A percentile compares a stretch with the other conserved stretches of the same genome.
phyloP scores from a whole-genome alignment of 352 stramenopile genomes.

The Peronosclerospora sorghi region DNA sequence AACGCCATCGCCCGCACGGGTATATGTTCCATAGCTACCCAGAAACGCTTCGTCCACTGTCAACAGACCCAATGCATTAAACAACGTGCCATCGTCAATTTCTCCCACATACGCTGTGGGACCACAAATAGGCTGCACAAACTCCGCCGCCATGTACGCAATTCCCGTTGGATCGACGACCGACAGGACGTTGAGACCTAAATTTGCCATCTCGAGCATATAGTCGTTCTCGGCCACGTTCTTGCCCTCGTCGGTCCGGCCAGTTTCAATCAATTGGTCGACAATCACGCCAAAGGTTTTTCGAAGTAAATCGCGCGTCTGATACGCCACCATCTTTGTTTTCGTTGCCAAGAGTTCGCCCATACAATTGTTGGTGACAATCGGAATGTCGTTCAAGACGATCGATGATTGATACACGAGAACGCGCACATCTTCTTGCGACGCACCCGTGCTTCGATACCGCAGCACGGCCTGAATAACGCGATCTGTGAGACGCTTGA shows the following conservation, averaged over 20 bases:
- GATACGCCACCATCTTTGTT: slow-evolving; percentile 4
- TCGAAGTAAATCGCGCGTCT: slow-evolving; percentile 17
- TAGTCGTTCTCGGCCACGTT: slow-evolving; percentile 22
- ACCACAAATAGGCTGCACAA: slow-evolving; percentile 40
- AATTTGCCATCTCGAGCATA: slow-evolving; percentile 19
- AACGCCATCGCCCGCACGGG: slow-evolving; percentile 14
- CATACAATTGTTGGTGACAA: slow-evolving; percentile 24
- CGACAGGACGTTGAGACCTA: slow-evolving; percentile 16
- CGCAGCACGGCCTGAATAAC: slow-evolving; percentile 11
- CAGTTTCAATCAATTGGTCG: slow-evolving; percentile 18
- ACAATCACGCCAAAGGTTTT: slow-evolving; percentile 22
- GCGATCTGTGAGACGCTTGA: slow-evolving; percentile 17
- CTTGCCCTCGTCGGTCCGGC: slow-evolving; percentile 14
- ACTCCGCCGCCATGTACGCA: slow-evolving; percentile 32
- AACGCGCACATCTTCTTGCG: slow-evolving; percentile 8
- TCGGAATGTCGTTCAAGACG: slow-evolving; percentile 21
- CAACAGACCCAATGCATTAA: slow-evolving; percentile 19
- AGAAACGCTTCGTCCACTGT: slow-evolving; percentile 26
- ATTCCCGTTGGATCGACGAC: slow-evolving; percentile 32
- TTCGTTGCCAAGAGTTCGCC: slow-evolving; percentile 9
- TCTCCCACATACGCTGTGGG: slow-evolving; percentile 29
- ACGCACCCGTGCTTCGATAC: slow-evolving; percentile 3
- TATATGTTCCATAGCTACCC: slow-evolving; percentile 22
- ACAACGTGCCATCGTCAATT: slow-evolving; percentile 30
- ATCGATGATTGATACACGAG: slow-evolving; percentile 19